phyloP scores from a whole-genome alignment of 495 filamentous ascomycete genomes.

The Podospora pseudocomata region DNA sequence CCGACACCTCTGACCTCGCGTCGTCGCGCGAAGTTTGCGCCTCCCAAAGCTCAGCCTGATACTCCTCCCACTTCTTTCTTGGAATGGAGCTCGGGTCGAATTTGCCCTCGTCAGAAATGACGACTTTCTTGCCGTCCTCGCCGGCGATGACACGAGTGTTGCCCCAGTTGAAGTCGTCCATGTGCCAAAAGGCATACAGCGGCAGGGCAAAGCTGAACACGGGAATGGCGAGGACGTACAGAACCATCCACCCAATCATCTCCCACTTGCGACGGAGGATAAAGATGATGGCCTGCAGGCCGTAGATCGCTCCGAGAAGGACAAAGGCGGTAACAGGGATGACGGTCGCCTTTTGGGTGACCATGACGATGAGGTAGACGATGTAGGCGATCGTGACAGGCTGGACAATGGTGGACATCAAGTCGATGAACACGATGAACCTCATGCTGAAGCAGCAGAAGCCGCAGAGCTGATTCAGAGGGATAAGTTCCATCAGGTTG shows the following conservation, averaged over 20 bases:
- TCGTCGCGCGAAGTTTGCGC: slow-evolving; percentile 80
- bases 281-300: slow-evolving; percentile 96
- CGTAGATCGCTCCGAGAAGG: slow-evolving; percentile 89
- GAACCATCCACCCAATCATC: slow-evolving; percentile 98
- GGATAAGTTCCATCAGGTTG: slow-evolving; percentile 94
- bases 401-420: slow-evolving; percentile 86
- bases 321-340: slow-evolving; percentile 84
- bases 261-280: slow-evolving; percentile 95
- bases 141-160: slow-evolving; percentile 97
- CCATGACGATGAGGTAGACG: slow-evolving; percentile 76
- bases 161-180: slow-evolving; percentile 99
- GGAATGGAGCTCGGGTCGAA: slow-evolving; percentile 92
- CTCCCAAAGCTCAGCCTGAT: slow-evolving; percentile 96
- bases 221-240: slow-evolving; percentile 89
- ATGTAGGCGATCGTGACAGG: slow-evolving; percentile 93
- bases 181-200: slow-evolving; percentile 97
- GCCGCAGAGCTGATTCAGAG: slow-evolving; percentile 88
- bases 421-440: slow-evolving; percentile 93
- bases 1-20: slow-evolving; percentile 79
- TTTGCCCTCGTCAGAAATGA: slow-evolving; percentile 96
- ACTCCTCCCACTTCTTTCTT: slow-evolving; percentile 98
- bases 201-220: slow-evolving; percentile 89
- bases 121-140: slow-evolving; percentile 85
- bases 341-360: slow-evolving; percentile 55
- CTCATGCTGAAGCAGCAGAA: slow-evolving; percentile 99